phyloP scores from a whole-genome alignment of 1,284 basidiomycete species.

The Mycena citricolor region DNA sequence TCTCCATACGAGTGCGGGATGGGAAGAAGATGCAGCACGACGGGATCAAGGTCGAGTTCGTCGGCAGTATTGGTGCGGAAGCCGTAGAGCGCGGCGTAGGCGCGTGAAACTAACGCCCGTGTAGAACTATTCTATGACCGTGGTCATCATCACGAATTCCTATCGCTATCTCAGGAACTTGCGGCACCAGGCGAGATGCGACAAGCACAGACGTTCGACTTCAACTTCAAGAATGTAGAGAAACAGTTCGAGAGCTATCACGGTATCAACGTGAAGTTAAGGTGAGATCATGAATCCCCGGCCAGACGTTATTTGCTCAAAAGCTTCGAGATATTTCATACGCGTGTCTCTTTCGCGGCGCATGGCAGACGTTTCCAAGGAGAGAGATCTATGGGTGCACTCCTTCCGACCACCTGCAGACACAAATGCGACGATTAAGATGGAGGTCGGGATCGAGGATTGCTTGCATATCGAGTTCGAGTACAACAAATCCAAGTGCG shows the following conservation, averaged over 20 bases:
- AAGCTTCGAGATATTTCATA: conserved; percentile 77
- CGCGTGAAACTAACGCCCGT: conserved; percentile 4
- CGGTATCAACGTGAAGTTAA: conserved; percentile 96
- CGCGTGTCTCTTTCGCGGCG: conserved; percentile 88
- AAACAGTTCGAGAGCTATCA: conserved; percentile 98
- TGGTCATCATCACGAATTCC: conserved; percentile 97
- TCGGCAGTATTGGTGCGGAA: conserved; percentile 87
- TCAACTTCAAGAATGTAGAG: conserved; percentile 98
- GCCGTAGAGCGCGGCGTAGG: too few relatives aligned
- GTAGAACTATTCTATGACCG: conserved; percentile 95
- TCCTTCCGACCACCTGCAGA: conserved; percentile 98
- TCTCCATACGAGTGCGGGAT: conserved; percentile 86
- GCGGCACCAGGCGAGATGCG: conserved; percentile 94
- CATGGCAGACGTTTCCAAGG: conserved; percentile 91
- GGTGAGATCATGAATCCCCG: conserved; percentile 50
- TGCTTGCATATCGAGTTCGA: conserved; percentile 99
- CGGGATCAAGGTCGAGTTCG: conserved; percentile 97
- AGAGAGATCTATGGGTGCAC: conserved; percentile 96
- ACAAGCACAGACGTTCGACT: conserved; percentile 92
- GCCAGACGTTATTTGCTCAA: conserved; percentile 1
- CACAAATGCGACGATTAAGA: conserved; percentile 96
- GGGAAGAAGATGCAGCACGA: conserved; percentile 96
- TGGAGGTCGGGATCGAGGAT: conserved; percentile 99
- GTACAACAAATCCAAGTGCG: conserved; percentile 98
- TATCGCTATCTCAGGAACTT: conserved; percentile 93